Conservation (phyloP, 2,329 filamentous ascomycete species). For the Scopulariopsis brevicaulis region DNA sequence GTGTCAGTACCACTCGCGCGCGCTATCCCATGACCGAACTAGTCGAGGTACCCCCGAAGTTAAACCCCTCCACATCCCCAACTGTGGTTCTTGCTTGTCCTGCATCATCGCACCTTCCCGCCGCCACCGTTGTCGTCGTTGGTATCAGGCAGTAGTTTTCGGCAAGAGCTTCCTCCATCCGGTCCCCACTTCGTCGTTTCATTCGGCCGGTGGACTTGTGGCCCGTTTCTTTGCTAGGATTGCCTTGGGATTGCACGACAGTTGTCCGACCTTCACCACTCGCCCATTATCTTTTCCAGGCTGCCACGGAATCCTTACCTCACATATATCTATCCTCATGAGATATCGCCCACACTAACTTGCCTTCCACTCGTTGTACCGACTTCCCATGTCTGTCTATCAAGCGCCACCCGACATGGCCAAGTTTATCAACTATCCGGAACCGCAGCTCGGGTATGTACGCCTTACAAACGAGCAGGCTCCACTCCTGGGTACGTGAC, state of each 20-base stretch:
- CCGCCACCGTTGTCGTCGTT: neutral
- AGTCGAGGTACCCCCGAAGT: neutral
- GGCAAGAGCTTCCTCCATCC: neutral
- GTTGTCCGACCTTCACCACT: neutral
- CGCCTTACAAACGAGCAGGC: neutral
- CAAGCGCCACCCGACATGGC: neutral
- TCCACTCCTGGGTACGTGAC: neutral
- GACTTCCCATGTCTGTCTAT: neutral
- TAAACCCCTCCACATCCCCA: neutral
- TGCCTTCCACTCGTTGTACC: neutral
- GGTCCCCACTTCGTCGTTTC: neutral
- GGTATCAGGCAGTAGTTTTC: neutral
- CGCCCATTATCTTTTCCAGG: neutral
- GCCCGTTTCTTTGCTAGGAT: too few relatives aligned
- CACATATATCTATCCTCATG: neutral
- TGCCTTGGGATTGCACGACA: too few relatives aligned
- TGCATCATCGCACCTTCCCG: neutral
- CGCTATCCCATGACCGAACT: neutral
- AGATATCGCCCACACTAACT: neutral
- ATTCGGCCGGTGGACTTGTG: neutral
- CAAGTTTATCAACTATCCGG: constrained; percentile 23
- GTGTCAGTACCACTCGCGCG: neutral
- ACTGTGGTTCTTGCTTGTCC: too few relatives aligned
- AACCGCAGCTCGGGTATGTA: constrained; percentile 21
- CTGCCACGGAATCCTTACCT: neutral